Evolutionary conservation across 768 basidiomycete species (phyloP), one percentile per base, ranked within the genome.

Genomic region (Leccinum uliginosum): DNA sequence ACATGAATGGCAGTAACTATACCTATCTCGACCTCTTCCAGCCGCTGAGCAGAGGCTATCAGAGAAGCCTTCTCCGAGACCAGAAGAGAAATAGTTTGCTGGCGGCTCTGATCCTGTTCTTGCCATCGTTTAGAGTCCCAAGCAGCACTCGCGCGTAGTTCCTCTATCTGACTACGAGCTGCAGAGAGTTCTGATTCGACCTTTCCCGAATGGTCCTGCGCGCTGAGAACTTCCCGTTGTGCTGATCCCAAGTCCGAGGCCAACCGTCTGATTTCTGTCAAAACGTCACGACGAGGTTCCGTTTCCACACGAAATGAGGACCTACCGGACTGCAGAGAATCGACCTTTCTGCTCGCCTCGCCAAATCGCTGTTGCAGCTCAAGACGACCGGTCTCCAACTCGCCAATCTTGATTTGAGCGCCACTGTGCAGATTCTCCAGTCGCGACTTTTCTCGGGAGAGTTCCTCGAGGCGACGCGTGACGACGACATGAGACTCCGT

Each of bases 1-100:
- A 50, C 14, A 55, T 24, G 35, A 46, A 38, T 26, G 47, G 21
- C n/a, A 40, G n/a, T 10, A 23, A n/a, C 68, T 78, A 10, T 69
- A 92, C 91, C 77, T 40, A 76, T 72, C 65, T 89, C 86, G n/a
- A 81, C 69, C 48, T 76, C 79, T 45, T 83, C 81, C 47, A 87
- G 65, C 51, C 80, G 79, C 60, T 86, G 78, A 43, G 88, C 67
- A 43, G 85, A 81, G n/a, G 79, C 67, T 15, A 75, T 73, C 34
- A 90, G 75, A 19, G 80, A 76, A 7, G 82, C 79, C 69, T 89
- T 89, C 65, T 90, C 89, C 3, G 83, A 79, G 19, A 92, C 89
- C 14, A 94, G 76, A n/a, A 88, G 68, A 47, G 86, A 78, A 56
- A 94, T 89, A 0, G 87, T 89, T 63, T 85, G 85, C 58, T 83